A percentile compares a stretch with the other conserved stretches of the same genome.
Conservation (phyloP, 768 basidiomycete species). For the Dioszegia crocea region DNA sequence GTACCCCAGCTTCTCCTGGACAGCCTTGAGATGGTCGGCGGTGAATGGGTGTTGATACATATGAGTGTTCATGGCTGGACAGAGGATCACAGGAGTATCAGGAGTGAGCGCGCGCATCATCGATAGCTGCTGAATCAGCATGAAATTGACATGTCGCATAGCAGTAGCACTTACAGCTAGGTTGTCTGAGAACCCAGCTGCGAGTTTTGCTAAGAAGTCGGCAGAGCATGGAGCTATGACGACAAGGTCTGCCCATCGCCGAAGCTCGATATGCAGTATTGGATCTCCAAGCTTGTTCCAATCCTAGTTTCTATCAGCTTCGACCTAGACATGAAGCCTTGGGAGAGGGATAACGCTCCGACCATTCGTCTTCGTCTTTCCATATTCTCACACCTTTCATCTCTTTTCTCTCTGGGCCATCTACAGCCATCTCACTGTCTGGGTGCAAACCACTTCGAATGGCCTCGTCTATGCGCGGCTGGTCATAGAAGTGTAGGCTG, state of each 20-base stretch:
- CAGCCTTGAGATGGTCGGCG: constrained; percentile 68
- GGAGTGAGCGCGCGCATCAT: constrained; percentile 78
- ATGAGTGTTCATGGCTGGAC: constrained; percentile 97
- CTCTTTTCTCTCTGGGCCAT: neutral
- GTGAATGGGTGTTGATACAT: constrained; percentile 97
- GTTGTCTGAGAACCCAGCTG: constrained; percentile 83
- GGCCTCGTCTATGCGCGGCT: constrained; percentile 24
- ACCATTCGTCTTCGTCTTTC: constrained; percentile 91
- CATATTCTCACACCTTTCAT: constrained; percentile 64
- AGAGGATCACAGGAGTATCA: constrained; percentile 78
- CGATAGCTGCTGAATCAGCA: constrained; percentile 51
- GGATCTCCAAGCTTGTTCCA: constrained; percentile 78
- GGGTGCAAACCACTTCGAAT: neutral
- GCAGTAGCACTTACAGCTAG: constrained; percentile 54
- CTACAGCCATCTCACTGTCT: neutral
- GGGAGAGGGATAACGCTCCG: constrained; percentile 55
- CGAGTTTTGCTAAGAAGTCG: constrained; percentile 92
- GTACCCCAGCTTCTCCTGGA: constrained; percentile 74
- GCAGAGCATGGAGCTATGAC: constrained; percentile 93
- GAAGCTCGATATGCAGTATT: constrained; percentile 85
- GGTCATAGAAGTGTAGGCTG: constrained; percentile 71
- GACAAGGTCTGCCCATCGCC: constrained; percentile 87
- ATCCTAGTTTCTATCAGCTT: constrained; percentile 53
- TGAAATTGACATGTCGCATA: too few relatives aligned
- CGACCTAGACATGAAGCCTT: neutral